phyloP scores from a whole-genome alignment of 1,284 basidiomycete species.

The Exobasidium cylindrosporum region DNA sequence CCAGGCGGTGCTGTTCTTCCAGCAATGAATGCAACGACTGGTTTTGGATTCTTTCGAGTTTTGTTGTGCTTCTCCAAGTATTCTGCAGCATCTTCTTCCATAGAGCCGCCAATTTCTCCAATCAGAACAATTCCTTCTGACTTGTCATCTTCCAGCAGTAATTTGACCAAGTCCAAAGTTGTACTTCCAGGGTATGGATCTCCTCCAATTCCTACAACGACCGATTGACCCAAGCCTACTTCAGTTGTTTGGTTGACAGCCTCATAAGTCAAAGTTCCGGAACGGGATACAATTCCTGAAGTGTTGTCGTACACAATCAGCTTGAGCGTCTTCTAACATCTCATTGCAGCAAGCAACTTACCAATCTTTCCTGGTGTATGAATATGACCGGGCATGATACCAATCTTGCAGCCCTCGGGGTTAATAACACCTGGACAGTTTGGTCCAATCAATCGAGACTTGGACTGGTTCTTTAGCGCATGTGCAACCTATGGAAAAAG shows the following conservation, averaged over 20 bases:
- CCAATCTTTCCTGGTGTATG: slow-evolving; percentile 80
- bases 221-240: slow-evolving; percentile 91
- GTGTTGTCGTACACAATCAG: slow-evolving; percentile 7
- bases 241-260: slow-evolving; percentile 76
- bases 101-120: slow-evolving; percentile 96
- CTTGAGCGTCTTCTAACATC: neutral
- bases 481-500: slow-evolving; percentile 66
- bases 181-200: slow-evolving; percentile 97
- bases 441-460: slow-evolving; percentile 76
- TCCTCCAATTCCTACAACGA: slow-evolving; percentile 96
- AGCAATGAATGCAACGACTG: slow-evolving; percentile 96
- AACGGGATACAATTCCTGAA: slow-evolving; percentile 78
- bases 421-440: slow-evolving; percentile 99
- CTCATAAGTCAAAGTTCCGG: slow-evolving; percentile 53
- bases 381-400: slow-evolving; percentile 97
- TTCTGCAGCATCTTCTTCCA: slow-evolving; percentile 99
- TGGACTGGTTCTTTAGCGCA: slow-evolving; percentile 88
- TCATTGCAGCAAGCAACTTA: slow-evolving; percentile 11
- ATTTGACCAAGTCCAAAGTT: slow-evolving; percentile 94
- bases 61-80: slow-evolving; percentile 92
- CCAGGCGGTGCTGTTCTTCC: slow-evolving; percentile 93
- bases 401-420: slow-evolving; percentile 95
- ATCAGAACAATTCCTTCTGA: slow-evolving; percentile 85
- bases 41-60: slow-evolving; percentile 80
- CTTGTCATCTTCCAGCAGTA: slow-evolving; percentile 84